Conservation (phyloP, 2,329 filamentous ascomycete species). For the Phoma herbarum region DNA sequence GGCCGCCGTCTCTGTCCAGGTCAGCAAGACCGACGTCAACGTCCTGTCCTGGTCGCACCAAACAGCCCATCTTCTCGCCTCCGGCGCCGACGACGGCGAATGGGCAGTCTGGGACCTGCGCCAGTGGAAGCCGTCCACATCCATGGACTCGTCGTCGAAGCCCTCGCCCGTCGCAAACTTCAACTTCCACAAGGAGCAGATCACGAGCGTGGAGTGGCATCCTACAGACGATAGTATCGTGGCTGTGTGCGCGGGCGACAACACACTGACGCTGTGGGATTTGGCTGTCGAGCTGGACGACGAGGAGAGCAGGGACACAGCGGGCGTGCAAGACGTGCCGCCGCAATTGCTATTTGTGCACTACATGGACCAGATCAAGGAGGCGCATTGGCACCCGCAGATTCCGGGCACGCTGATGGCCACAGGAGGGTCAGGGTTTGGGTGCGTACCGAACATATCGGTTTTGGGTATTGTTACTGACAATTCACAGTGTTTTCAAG, state of each 20-base stretch:
- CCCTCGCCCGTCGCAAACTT: slow-evolving; percentile 91
- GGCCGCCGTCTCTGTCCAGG: slow-evolving; percentile 85
- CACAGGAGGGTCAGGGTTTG: slow-evolving; percentile 86
- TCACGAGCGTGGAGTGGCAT: slow-evolving; percentile 97
- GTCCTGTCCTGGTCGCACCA: slow-evolving; percentile 94
- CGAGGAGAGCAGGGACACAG: slow-evolving; percentile 91
- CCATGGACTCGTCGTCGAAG: slow-evolving; percentile 58
- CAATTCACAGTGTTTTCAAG: slow-evolving; percentile 49
- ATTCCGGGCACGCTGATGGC: slow-evolving; percentile 90
- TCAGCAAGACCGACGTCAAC: slow-evolving; percentile 88
- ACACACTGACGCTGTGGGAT: slow-evolving; percentile 96
- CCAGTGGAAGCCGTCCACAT: slow-evolving; percentile 81
- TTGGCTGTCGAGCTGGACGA: slow-evolving; percentile 95
- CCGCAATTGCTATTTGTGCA: slow-evolving; percentile 96
- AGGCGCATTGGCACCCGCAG: slow-evolving; percentile 97
- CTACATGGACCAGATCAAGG: slow-evolving; percentile 94
- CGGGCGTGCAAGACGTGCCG: slow-evolving; percentile 86
- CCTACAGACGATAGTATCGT: slow-evolving; percentile 96
- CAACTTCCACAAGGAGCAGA: slow-evolving; percentile 94
- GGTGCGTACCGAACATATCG: slow-evolving; percentile 54
- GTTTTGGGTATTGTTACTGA: slow-evolving; percentile 12
- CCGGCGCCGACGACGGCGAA: slow-evolving; percentile 89
- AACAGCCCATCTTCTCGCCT: slow-evolving; percentile 88
- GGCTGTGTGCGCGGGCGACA: slow-evolving; percentile 89
- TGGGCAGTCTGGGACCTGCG: slow-evolving; percentile 98